phyloP scores from a whole-genome alignment of 495 filamentous ascomycete genomes.

The Neurospora discreta region DNA sequence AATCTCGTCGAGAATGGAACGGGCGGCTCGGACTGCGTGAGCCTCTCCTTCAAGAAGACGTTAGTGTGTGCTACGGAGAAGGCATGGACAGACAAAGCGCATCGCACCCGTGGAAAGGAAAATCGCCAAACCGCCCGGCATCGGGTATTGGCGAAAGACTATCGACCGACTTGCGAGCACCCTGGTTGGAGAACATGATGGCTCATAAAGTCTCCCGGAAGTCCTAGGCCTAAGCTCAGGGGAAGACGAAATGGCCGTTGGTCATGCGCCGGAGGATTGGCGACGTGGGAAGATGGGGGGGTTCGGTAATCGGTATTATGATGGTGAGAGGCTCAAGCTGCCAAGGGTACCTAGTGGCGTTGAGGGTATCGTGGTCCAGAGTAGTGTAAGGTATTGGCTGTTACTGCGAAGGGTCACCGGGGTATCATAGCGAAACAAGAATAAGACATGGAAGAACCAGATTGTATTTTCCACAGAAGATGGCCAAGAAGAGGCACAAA shows the following conservation, averaged over 20 bases:
- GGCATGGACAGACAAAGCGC: slow-evolving; percentile 3
- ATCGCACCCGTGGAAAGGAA: slow-evolving; percentile 43
- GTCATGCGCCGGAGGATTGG: neutral
- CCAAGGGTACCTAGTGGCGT: neutral
- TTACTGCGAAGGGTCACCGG: slow-evolving; percentile 12
- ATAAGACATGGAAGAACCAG: neutral
- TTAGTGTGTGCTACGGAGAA: slow-evolving; percentile 13
- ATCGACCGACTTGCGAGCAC: slow-evolving; percentile 60
- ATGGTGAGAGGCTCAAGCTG: neutral
- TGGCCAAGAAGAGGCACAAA: neutral
- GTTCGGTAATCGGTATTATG: neutral
- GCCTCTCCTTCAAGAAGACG: slow-evolving; percentile 14
- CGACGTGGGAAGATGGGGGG: neutral
- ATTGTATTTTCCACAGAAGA: neutral
- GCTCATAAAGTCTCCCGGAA: slow-evolving; percentile 13
- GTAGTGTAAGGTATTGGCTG: no score
- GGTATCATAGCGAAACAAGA: slow-evolving; percentile 22
- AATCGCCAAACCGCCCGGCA: slow-evolving; percentile 41
- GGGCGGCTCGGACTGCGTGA: slow-evolving; percentile 14
- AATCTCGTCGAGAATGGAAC: slow-evolving; percentile 49
- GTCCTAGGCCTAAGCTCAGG: slow-evolving; percentile 1
- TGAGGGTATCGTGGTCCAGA: neutral
- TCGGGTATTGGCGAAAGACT: slow-evolving; percentile 47
- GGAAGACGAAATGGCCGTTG: neutral
- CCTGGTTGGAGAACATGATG: slow-evolving; percentile 53